Evolutionary conservation across 2,329 filamentous ascomycete genomes (phyloP), one percentile per base, ranked within the genome.

Genomic region (Stagonosporopsis vannaccii): DNA sequence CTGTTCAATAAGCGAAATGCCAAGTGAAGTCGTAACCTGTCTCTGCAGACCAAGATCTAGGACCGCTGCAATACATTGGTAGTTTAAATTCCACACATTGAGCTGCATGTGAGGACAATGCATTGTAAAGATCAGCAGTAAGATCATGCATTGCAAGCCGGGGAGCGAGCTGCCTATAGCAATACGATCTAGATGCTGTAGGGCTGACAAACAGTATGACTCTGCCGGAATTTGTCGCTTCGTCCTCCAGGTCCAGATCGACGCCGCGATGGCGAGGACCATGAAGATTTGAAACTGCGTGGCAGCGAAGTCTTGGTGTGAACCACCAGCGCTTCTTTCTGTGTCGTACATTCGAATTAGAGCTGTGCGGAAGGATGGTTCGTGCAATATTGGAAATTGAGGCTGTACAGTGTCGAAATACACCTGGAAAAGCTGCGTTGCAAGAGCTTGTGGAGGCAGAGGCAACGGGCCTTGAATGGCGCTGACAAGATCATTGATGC

Each of bases 71-170:
- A 85, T 73, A 35, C 82, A 84, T 56, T 84, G 82, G 49, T 85
- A 85, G 49, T 84, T 83, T 1, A 85, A 68, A 49, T 82, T 82
- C 83, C 83, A 85, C 0, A 82, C 72, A 51, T 83, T 84, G 4
- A 84, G 62, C 0, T 77, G 71, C 45, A 81, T 78, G 1, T 76
- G 79, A 0, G 82, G 79, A 56, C 78, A 84, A 32, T 84, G 79
- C 12, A 85, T 73, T 0, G 82, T 80, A 47, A 84, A 84, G 0
- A 84, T 74, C 25, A 81, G 67, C 2, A 82, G 65, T 0, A 82
- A 52, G 0, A 82, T 58, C 51, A 84, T 65, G 46, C 81, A 82
- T 37, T 85, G 83, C 0, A 84, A 65, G 0, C 82, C 82, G 6
- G 78, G 71, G 0, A 84, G 56, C 0, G 82, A 84, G 32, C 78